Conservation (phyloP, 805 yeast species). For the Candida piceae region DNA sequence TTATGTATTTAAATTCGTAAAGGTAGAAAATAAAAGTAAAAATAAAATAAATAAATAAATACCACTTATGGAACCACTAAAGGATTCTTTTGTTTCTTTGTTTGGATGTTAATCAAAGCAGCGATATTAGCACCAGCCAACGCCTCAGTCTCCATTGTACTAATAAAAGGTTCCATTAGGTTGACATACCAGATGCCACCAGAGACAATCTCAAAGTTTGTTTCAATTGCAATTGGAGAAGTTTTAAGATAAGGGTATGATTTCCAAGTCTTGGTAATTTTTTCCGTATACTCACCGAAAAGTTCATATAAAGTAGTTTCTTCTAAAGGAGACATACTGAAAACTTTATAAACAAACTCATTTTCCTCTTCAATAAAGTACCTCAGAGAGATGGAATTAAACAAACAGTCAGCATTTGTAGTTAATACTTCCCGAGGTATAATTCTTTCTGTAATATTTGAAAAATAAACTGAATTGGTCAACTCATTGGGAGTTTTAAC, state of each 20-base stretch:
- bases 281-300: slow-evolving; percentile 23
- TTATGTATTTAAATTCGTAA: too few species aligned
- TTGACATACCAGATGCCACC: slow-evolving; percentile 38
- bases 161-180: slow-evolving; percentile 40
- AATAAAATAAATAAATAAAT: too few species aligned
- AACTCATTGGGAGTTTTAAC: slow-evolving; percentile 18
- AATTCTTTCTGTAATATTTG: slow-evolving; percentile 17
- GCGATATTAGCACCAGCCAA: slow-evolving; percentile 48
- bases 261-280: slow-evolving; percentile 35
- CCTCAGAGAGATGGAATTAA: slow-evolving; percentile 32
- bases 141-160: slow-evolving; percentile 50
- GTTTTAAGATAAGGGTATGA: slow-evolving; percentile 40
- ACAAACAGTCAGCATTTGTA: slow-evolving; percentile 19
- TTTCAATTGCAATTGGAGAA: slow-evolving; percentile 10
- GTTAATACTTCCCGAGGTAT: slow-evolving; percentile 28
- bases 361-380: slow-evolving; percentile 22
- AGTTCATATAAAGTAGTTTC: slow-evolving; percentile 13
- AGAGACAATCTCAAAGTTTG: slow-evolving; percentile 18
- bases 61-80: slow-evolving; percentile 14
- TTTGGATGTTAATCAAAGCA: slow-evolving; percentile 31
- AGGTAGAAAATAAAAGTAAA: too few species aligned
- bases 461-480: slow-evolving; percentile 11
- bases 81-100: slow-evolving; percentile 24
- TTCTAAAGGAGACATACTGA: slow-evolving; percentile 25
- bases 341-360: slow-evolving; percentile 39